Conservation (phyloP, 352 stramenopile genomes). For the Pythium biforme region DNA sequence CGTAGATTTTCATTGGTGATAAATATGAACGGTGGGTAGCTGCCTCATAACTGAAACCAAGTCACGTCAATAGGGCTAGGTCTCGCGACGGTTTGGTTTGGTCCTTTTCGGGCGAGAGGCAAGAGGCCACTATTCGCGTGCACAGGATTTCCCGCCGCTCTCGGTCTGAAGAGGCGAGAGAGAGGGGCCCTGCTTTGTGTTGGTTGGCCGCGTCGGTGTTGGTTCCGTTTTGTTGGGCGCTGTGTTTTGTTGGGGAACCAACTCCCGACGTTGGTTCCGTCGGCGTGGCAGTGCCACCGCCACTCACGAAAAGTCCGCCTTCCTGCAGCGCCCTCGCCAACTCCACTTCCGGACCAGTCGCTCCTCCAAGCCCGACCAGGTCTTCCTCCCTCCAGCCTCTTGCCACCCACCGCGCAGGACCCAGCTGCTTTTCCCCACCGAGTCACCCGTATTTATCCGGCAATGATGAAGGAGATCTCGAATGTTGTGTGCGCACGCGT, state of each 20-base stretch:
- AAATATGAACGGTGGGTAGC: constrained; percentile 23
- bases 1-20: constrained; percentile 14
- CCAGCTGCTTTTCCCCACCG: background rate
- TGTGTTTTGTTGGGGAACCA: background rate
- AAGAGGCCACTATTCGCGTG: constrained; percentile 21
- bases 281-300: background rate
- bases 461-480: constrained; percentile 45
- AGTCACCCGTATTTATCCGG: constrained; percentile 27
- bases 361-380: background rate
- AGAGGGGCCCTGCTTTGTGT: constrained; percentile 17
- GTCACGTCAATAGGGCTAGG: constrained; percentile 26
- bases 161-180: constrained; percentile 9
- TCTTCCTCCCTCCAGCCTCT: too few relatives aligned
- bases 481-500: constrained; percentile 52
- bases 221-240: constrained; percentile 27
- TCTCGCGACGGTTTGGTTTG: background rate
- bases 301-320: constrained; percentile 29
- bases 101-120: background rate
- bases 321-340: constrained; percentile 6
- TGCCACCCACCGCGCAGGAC: constrained; percentile 2
- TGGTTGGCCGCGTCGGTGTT: constrained; percentile 21
- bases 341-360: background rate
- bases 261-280: constrained; percentile 10
- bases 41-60: constrained; percentile 16
- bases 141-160: constrained; percentile 9